Conservation (phyloP, 2,329 filamentous ascomycete species). For the Geoglossum cookeanum region DNA sequence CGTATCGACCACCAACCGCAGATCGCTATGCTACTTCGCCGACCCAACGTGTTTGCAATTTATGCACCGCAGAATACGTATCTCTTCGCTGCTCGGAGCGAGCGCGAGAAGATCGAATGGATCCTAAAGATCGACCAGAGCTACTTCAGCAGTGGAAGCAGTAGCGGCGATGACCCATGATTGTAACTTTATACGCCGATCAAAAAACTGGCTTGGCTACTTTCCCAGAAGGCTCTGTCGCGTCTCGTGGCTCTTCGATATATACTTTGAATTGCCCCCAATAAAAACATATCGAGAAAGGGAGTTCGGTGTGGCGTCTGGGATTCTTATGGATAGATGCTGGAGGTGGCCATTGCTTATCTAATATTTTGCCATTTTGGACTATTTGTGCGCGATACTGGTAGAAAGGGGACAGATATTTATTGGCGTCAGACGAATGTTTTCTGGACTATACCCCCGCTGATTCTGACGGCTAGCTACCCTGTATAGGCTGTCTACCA, state of each 20-base stretch:
- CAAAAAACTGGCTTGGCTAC: neutral
- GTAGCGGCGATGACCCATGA: constrained; percentile 1
- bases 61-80: constrained; percentile 92
- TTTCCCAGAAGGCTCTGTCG: neutral
- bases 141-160: constrained; percentile 27
- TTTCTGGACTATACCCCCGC: neutral
- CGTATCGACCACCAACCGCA: constrained; percentile 86
- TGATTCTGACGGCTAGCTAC: neutral
- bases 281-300: neutral
- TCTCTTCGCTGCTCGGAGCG: constrained; percentile 75
- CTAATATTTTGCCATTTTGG: neutral
- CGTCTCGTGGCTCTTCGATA: neutral
- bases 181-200: neutral
- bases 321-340: neutral
- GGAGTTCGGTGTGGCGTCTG: neutral
- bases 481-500: neutral
- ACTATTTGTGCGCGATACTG: neutral
- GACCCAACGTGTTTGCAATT: constrained; percentile 68
- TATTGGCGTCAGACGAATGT: neutral
- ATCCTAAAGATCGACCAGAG: constrained; percentile 87
- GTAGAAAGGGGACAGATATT: neutral
- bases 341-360: neutral
- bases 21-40: constrained; percentile 53
- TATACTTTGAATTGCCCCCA: neutral
- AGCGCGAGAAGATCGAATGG: constrained; percentile 92